phyloP scores from a whole-genome alignment of 2,329 filamentous ascomycete genomes.

The Stenocarpella maydis region DNA sequence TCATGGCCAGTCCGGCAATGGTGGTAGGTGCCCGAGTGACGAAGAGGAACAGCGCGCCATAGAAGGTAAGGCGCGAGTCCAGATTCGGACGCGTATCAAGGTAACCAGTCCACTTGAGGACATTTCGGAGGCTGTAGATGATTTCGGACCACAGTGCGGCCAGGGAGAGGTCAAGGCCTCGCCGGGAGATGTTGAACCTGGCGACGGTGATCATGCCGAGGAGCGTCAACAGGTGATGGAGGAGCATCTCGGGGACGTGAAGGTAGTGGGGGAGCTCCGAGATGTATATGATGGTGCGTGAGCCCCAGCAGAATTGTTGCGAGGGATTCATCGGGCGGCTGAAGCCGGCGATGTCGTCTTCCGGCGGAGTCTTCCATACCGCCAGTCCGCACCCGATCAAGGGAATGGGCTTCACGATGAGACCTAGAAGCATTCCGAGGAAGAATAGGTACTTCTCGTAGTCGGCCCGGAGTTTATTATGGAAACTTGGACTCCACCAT shows the following conservation, averaged over 20 bases:
- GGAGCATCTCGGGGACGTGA: constrained; percentile 37
- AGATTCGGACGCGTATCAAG: constrained; percentile 10
- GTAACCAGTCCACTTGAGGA: constrained; percentile 35
- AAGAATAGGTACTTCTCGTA: constrained; percentile 36
- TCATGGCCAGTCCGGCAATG: constrained; percentile 26
- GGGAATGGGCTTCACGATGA: constrained; percentile 37
- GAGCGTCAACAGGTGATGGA: constrained; percentile 38
- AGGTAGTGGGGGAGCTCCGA: constrained; percentile 37
- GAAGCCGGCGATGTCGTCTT: constrained; percentile 38
- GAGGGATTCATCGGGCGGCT: constrained; percentile 35
- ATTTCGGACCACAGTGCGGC: constrained; percentile 37
- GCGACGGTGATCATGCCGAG: constrained; percentile 35
- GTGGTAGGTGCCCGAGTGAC: constrained; percentile 22
- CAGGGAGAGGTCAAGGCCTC: constrained; percentile 37
- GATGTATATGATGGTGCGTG: constrained; percentile 37
- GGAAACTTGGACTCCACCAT: constrained; percentile 33
- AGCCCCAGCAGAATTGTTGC: constrained; percentile 40
- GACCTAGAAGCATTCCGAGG: constrained; percentile 37
- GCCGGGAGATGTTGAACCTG: constrained; percentile 35
- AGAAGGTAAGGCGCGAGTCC: constrained; percentile 27
- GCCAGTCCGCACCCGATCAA: constrained; percentile 36
- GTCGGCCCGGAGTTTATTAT: constrained; percentile 33
- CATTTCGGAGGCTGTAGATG: constrained; percentile 31
- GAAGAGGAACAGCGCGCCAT: constrained; percentile 13
- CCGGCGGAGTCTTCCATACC: constrained; percentile 36